Evolutionary conservation across 75 land plant genomes (phyloP).

Genomic region (Azolla pinnata): DNA sequence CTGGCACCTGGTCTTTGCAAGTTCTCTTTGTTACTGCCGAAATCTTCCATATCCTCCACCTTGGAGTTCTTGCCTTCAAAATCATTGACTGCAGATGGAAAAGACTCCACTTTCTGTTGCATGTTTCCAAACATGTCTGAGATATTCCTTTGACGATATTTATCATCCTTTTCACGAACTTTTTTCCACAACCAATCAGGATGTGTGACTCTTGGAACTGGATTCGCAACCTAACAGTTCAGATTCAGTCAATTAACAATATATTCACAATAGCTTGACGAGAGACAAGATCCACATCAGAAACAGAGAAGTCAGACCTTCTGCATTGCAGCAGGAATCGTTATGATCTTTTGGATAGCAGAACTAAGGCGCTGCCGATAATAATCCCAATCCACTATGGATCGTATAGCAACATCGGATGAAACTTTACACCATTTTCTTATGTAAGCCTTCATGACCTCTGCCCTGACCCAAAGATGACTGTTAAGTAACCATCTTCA

Average conservation of each 20-base stretch:
- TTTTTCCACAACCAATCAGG: slow-evolving; percentile 98
- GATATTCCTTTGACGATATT: slow-evolving; percentile 79
- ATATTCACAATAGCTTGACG: no score
- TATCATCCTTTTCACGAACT: slow-evolving; percentile 90
- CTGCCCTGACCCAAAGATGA: no score
- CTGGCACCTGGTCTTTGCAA: slow-evolving; percentile 22
- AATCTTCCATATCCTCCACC: slow-evolving; percentile 66
- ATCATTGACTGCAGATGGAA: slow-evolving; percentile 11
- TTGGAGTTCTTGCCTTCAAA: background rate
- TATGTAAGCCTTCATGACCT: slow-evolving; percentile 61
- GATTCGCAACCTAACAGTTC: slow-evolving; percentile 65
- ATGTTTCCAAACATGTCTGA: slow-evolving; percentile 52
- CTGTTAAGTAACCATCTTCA: background rate
- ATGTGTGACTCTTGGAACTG: slow-evolving; percentile 92
- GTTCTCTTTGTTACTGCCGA: slow-evolving; percentile 26
- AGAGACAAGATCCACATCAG: background rate
- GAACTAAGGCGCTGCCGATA: slow-evolving; percentile 94
- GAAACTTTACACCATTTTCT: slow-evolving; percentile 96
- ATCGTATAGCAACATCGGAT: slow-evolving; percentile 70
- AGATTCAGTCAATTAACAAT: slow-evolving; percentile 1
- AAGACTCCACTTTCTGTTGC: slow-evolving; percentile 15
- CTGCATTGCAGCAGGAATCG: slow-evolving; percentile 99
- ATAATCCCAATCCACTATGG: slow-evolving; percentile 95
- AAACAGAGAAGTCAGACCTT: slow-evolving; percentile 45
- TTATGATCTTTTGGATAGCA: slow-evolving; percentile 88